Evolutionary conservation across 1,284 basidiomycete genomes (phyloP), one percentile per base, ranked within the genome.

Genomic region (Cerioporus squamosus): DNA sequence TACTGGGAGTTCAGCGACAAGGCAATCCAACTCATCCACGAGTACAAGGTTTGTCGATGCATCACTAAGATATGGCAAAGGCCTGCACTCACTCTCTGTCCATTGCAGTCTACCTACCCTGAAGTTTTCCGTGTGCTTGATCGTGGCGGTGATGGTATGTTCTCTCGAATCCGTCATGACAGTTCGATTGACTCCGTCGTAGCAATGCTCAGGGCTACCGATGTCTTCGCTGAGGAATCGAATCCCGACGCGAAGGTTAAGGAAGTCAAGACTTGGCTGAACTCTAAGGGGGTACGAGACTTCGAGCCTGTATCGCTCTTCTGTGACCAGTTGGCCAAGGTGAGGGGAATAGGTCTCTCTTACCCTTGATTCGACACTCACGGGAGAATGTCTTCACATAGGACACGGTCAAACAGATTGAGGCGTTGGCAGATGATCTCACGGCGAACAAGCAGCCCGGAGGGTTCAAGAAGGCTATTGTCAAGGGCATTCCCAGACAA

Each of bases 1-100:
- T 84, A 87, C 44, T 99, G 97, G 97, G 97, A 99, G 74, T 99
- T 91, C 72, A 97, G 94, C 65, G 86, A 95, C 63, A 91, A 90
- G 71, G 89, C 96, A 0, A 77, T 96, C 38, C 81, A 90, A 40
- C 81, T 98, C 6, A 85, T 99, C 55, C 79, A 78, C 47, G 89
- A 94, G 59, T 98, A 98, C 77, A 91, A 91, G 81, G 86, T 85
- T 48, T 43, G 75, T 61, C 51, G 5, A n/a, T 42, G 44, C 31
- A 10, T 18, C 24, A 18, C 22, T 40, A 36, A 20, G 7, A 31
- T 17, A 31, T 45, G 10, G 40, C 33, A 44, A 29, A 17, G 45
- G 2, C 15, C 3, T 15, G 12, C 10, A 12, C 33, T 36, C 8
- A 42, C 20, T 42, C 9, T 9, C 26, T 29, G 1, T 42, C 7